Conservation (phyloP, 306 rosid species). For the Dryas alaskensis region DNA sequence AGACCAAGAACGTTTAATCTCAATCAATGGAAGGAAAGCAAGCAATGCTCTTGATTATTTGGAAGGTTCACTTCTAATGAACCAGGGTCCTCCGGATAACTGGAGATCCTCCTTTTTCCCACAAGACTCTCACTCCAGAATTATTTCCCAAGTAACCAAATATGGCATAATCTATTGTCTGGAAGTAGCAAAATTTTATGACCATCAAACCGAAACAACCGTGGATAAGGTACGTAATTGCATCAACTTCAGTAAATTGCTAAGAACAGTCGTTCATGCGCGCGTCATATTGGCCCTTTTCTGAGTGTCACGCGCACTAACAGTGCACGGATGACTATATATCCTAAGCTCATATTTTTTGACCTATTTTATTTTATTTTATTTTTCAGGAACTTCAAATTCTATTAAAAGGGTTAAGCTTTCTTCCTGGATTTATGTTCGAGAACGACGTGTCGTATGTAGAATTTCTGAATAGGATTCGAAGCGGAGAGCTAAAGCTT, state of each 20-base stretch:
- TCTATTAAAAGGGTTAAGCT: constrained; percentile 49
- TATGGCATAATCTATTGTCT: constrained; percentile 64
- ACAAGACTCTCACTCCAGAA: constrained; percentile 54
- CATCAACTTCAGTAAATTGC: neutral
- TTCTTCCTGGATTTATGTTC: constrained; percentile 55
- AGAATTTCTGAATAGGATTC: constrained; percentile 76
- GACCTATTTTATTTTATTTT: neutral
- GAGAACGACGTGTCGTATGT: constrained; percentile 59
- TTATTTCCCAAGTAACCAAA: constrained; percentile 46
- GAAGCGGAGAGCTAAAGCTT: constrained; percentile 70
- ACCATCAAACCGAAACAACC: constrained; percentile 31
- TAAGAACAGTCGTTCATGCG: too few relatives aligned
- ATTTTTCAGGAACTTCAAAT: constrained; percentile 43
- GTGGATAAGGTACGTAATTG: constrained; percentile 47
- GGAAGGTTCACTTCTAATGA: constrained; percentile 70
- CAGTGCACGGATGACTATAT: too few relatives aligned
- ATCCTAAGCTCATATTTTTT: too few relatives aligned
- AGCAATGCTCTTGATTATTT: constrained; percentile 53
- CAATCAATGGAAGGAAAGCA: constrained; percentile 45
- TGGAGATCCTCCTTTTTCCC: constrained; percentile 98
- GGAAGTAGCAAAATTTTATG: constrained; percentile 70
- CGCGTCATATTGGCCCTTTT: too few relatives aligned
- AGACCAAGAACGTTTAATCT: constrained; percentile 37
- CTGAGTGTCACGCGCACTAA: too few relatives aligned
- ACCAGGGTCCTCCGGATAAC: constrained; percentile 68